Percentiles rank a stretch among this genome's conserved stretches.
Conservation (phyloP, 2,329 filamentous ascomycete genomes). For the Dactylonectria macrodidyma region DNA sequence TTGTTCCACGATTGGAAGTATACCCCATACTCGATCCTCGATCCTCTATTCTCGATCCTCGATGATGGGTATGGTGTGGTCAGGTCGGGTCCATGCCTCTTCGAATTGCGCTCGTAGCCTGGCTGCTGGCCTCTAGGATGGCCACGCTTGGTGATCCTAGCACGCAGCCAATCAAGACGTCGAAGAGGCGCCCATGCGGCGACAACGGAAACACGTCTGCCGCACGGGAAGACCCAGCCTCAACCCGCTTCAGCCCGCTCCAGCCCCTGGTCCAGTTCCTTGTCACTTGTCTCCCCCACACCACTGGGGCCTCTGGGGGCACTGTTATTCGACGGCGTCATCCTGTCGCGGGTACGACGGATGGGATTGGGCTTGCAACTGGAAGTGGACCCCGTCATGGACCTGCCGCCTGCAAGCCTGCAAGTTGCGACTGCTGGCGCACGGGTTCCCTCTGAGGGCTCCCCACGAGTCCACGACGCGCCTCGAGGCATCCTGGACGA, state of each 20-base stretch:
- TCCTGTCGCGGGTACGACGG: constrained; percentile 31
- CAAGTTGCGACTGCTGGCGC: constrained; percentile 20
- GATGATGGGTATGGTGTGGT: constrained; percentile 12
- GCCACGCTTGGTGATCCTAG: constrained; percentile 35
- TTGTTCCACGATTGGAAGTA: not conserved
- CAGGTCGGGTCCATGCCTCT: constrained; percentile 20
- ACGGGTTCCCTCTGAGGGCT: constrained; percentile 16
- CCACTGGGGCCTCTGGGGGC: constrained; percentile 23
- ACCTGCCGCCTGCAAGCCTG: not conserved
- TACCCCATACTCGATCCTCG: constrained; percentile 3
- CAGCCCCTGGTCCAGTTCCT: constrained; percentile 42
- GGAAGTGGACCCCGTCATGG: constrained; percentile 21
- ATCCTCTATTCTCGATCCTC: constrained; percentile 5
- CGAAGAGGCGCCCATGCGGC: constrained; percentile 44
- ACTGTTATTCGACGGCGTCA: constrained; percentile 39
- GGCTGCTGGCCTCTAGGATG: constrained; percentile 38
- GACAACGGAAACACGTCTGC: constrained; percentile 50
- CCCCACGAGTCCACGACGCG: constrained; percentile 22
- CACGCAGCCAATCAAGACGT: constrained; percentile 41
- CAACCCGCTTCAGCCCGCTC: constrained; percentile 39
- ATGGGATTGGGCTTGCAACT: constrained; percentile 29
- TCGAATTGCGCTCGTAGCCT: constrained; percentile 33
- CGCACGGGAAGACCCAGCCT: constrained; percentile 47
- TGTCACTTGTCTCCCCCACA: constrained; percentile 47
- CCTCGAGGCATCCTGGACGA: constrained; percentile 19